Conservation (phyloP, 805 yeast genomes). For the Cyberlindnera samutprakarnensis region DNA sequence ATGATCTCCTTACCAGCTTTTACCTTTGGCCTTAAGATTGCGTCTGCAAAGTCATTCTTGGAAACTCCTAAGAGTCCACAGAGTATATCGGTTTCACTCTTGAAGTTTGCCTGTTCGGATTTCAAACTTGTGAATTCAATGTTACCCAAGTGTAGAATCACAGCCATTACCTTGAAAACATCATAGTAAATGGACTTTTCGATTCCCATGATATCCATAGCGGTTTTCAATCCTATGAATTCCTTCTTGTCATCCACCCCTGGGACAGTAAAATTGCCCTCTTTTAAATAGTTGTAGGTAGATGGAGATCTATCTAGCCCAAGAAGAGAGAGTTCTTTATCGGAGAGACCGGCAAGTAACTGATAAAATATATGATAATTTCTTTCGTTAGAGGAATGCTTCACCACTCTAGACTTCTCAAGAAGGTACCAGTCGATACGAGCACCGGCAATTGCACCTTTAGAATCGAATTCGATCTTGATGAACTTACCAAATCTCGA, state of each 20-base stretch:
- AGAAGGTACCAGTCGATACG: conserved; percentile 89
- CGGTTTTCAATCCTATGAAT: conserved; percentile 51
- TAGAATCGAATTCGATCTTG: conserved; percentile 63
- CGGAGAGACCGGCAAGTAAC: conserved; percentile 58
- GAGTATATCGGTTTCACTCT: conserved; percentile 42
- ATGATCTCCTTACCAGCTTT: conserved; percentile 89
- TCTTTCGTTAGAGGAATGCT: conserved; percentile 70
- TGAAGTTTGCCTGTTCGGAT: conserved; percentile 70
- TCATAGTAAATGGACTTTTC: conserved; percentile 42
- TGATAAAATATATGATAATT: conserved; percentile 95
- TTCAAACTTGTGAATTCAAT: conserved; percentile 59
- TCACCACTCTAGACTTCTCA: conserved; percentile 88
- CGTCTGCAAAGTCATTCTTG: conserved; percentile 42
- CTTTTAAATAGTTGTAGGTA: conserved; percentile 49
- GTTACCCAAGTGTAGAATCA: conserved; percentile 81
- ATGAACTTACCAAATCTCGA: conserved; percentile 96
- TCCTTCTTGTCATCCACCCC: conserved; percentile 74
- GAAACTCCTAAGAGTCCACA: conserved; percentile 61
- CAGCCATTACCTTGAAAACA: conserved; percentile 62
- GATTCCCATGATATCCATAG: conserved; percentile 73
- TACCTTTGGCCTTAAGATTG: conserved; percentile 71
- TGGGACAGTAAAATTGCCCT: conserved; percentile 48
- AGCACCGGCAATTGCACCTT: conserved; percentile 75
- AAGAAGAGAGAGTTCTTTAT: conserved; percentile 38
- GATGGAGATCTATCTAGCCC: conserved; percentile 33